Percentiles rank a stretch among this genome's conserved stretches.
These are phyloP conservation scores for Fusarium kyushuense DNA, from an alignment of 2,329 filamentous ascomycete genomes.

Conservation along the genomic window DNA sequence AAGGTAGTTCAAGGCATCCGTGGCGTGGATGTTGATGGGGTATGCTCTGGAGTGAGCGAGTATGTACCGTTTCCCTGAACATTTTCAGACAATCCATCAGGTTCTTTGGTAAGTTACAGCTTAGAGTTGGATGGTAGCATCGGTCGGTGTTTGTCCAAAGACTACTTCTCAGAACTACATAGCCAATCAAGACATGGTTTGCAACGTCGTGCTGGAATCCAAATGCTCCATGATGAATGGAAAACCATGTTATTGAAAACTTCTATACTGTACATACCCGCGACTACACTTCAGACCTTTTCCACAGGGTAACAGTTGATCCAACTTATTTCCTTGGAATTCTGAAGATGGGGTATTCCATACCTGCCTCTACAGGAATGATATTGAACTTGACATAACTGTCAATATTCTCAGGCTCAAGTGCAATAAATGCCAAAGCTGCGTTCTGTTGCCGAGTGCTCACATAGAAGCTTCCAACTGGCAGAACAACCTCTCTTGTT, in stretches of 20 bases:
- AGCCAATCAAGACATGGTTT: no score
- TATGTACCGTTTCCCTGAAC: neutral
- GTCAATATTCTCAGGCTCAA: slow-evolving; percentile 26
- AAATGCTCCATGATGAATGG: no score
- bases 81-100: neutral
- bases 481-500: neutral
- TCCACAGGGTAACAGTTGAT: accelerated
- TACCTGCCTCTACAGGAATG: slow-evolving; percentile 5
- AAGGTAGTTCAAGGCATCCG: neutral
- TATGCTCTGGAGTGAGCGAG: neutral
- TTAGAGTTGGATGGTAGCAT: neutral
- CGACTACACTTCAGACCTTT: neutral
- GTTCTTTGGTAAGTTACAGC: neutral
- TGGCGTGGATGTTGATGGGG: neutral
- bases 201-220: no score
- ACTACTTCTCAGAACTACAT: neutral
- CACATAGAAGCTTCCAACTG: slow-evolving; percentile 8
- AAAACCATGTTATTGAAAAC: no score
- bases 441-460: slow-evolving; percentile 26
- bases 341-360: slow-evolving; percentile 28
- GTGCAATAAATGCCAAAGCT: slow-evolving; percentile 8
- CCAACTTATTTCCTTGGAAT: neutral
- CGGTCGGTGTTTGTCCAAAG: accelerated
- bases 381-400: slow-evolving; percentile 27
- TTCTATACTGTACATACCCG: neutral